Conservation (phyloP, 768 basidiomycete species). For the Suillus clintonianus region DNA sequence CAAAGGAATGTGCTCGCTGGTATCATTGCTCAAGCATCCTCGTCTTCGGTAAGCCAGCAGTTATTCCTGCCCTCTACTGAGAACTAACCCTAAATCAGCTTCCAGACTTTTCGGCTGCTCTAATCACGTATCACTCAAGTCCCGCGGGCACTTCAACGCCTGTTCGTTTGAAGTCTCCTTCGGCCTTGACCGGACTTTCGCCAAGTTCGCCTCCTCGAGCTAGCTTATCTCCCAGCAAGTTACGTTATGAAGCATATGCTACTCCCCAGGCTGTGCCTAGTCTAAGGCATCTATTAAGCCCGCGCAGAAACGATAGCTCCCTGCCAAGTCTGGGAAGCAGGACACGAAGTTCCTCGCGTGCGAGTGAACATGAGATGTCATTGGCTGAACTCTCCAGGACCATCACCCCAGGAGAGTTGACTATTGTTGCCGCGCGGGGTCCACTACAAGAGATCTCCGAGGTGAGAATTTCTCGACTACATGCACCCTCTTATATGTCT, state of each 20-base stretch:
- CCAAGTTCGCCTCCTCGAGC: conserved; percentile 23
- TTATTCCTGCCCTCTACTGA: conserved; percentile 3
- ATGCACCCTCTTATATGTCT: conserved; percentile 2
- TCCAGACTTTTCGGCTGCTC: conserved; percentile 64
- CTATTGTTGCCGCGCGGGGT: conserved; percentile 23
- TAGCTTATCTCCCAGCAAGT: conserved; percentile 42
- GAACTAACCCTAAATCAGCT: conserved; percentile 45
- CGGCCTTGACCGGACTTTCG: conserved; percentile 18
- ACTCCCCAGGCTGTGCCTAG: conserved; percentile 54
- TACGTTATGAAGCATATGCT: conserved; percentile 74
- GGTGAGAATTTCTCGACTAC: conserved; percentile 14
- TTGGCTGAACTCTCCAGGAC: conserved; percentile 25
- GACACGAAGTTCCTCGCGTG: conserved; percentile 32
- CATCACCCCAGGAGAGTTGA: conserved; percentile 34
- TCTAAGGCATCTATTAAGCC: conserved; percentile 37
- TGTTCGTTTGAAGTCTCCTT: conserved; percentile 4
- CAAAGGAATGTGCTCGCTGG: conserved; percentile 47
- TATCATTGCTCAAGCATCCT: conserved; percentile 49
- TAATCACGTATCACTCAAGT: conserved; percentile 39
- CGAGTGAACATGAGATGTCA: conserved; percentile 23
- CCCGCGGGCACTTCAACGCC: conserved; percentile 9
- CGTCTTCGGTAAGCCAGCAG: conserved; percentile 53
- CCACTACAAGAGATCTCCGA: conserved; percentile 13
- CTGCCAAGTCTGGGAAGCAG: conserved; percentile 37
- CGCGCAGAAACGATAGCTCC: conserved; percentile 35